phyloP scores from a whole-genome alignment of 169 alveolate species.

The Plasmodium berghei region DNA sequence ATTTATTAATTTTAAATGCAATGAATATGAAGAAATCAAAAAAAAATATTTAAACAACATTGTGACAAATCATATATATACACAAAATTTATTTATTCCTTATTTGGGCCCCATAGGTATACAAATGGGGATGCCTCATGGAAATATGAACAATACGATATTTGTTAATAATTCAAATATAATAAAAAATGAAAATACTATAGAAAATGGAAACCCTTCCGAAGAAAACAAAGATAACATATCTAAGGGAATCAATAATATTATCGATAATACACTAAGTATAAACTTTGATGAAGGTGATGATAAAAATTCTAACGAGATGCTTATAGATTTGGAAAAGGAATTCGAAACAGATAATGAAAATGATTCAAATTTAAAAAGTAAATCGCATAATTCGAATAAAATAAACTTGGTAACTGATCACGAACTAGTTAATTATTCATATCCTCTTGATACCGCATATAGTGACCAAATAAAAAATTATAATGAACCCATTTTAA shows the following conservation, averaged over 20 bases:
- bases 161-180: background rate
- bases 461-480: no score
- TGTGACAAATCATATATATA: background rate
- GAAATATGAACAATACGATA: background rate
- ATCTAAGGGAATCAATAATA: background rate
- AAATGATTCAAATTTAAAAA: background rate
- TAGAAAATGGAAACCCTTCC: background rate
- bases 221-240: background rate
- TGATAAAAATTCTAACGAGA: constrained; percentile 13
- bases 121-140: background rate
- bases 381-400: background rate
- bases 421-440: background rate
- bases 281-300: background rate
- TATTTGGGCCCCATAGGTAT: background rate
- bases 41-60: background rate
- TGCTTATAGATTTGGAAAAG: constrained; percentile 54
- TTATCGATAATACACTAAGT: background rate
- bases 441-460: no score
- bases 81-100: background rate
- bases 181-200: background rate
- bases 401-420: background rate
- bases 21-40: constrained; percentile 44
- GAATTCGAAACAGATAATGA: constrained; percentile 69
- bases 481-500: no score
- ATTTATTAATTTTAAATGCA: constrained; percentile 68